Conservation (phyloP, 1,284 basidiomycete species). For the Leccinum variabile region DNA sequence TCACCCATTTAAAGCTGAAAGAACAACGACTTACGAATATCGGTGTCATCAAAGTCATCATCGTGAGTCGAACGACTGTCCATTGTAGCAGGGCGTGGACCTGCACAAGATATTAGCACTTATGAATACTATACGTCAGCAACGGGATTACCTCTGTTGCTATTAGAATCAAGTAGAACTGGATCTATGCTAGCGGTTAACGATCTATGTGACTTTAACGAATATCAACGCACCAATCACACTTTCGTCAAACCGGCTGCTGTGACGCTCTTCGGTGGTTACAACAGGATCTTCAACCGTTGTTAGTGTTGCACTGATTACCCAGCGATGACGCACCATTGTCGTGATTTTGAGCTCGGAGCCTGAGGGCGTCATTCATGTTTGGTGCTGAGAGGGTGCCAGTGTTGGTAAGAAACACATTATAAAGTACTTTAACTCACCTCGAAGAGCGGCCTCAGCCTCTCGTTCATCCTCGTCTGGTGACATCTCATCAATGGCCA, state of each 20-base stretch:
- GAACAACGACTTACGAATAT: neutral
- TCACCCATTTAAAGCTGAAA: neutral
- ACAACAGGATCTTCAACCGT: neutral
- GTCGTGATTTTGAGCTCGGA: neutral
- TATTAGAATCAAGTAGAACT: neutral
- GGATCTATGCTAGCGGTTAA: too few relatives aligned
- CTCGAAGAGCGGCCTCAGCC: neutral
- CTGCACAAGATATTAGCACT: too few relatives aligned
- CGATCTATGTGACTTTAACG: too few relatives aligned
- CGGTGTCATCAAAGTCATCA: neutral
- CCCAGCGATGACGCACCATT: neutral
- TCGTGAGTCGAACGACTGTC: neutral
- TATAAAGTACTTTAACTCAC: neutral
- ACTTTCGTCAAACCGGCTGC: neutral
- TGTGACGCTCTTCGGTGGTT: neutral
- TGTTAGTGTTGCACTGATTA: neutral
- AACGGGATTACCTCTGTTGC: too few relatives aligned
- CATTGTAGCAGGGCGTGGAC: too few relatives aligned
- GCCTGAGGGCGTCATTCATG: too few relatives aligned
- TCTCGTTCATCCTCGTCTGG: neutral
- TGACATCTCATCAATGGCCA: neutral
- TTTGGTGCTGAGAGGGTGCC: neutral
- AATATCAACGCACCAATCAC: neutral
- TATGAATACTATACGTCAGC: too few relatives aligned
- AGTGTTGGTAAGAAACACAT: neutral